Conservation (phyloP, 1,284 basidiomycete species). For the Ustilago hordei region DNA sequence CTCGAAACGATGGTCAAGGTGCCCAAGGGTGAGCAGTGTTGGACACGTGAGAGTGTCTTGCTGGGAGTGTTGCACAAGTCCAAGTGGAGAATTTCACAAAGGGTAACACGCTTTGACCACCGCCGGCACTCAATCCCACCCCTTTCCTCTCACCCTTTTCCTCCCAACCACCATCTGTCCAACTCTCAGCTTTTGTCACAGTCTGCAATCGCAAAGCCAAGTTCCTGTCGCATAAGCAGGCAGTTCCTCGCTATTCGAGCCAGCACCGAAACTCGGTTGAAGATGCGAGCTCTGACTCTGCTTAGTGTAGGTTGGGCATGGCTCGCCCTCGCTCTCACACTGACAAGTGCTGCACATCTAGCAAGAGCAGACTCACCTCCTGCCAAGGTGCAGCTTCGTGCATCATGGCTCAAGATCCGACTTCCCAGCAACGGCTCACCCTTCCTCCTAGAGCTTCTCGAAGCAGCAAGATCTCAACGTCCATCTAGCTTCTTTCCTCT, state of each 20-base stretch:
- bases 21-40: constrained; percentile 10
- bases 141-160: not conserved
- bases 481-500: constrained; percentile 54
- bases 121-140: not conserved
- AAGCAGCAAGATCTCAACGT: constrained; percentile 69
- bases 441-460: constrained; percentile 82
- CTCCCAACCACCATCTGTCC: not conserved
- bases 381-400: constrained; percentile 80
- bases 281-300: constrained; percentile 30
- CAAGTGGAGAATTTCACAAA: constrained; percentile 22
- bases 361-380: constrained; percentile 72
- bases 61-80: constrained; percentile 10
- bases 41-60: not conserved
- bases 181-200: not conserved
- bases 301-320: constrained; percentile 29
- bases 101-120: constrained; percentile 23
- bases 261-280: not conserved
- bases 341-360: constrained; percentile 4
- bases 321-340: constrained; percentile 21
- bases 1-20: not conserved
- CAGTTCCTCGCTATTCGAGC: not conserved
- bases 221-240: not conserved
- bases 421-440: constrained; percentile 33
- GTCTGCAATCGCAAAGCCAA: not conserved
- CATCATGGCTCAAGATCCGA: constrained; percentile 79